These are phyloP conservation scores for Rubia balearica DNA, from an alignment of 305 asterid species.

Conservation along the genomic window DNA sequence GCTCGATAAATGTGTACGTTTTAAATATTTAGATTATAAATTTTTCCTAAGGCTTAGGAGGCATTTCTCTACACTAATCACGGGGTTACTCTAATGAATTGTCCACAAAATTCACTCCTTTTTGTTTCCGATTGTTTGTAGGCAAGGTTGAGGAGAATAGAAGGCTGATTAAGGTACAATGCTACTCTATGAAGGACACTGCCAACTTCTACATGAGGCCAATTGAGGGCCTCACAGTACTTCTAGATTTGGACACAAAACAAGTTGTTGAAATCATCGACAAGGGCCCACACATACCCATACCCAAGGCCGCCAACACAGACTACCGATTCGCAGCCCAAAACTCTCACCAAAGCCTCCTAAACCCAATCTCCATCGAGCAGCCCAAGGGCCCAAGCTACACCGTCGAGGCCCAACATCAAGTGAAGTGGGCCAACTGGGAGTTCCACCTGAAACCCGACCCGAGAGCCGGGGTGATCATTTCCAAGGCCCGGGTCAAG, in stretches of 20 bases:
- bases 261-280: slow-evolving; percentile 55
- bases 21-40: no score
- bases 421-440: slow-evolving; percentile 92
- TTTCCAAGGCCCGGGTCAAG: slow-evolving; percentile 56
- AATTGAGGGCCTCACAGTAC: slow-evolving; percentile 80
- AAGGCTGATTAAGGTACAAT: slow-evolving; percentile 70
- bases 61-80: no score
- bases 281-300: slow-evolving; percentile 59
- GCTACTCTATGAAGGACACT: slow-evolving; percentile 69
- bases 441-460: slow-evolving; percentile 94
- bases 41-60: no score
- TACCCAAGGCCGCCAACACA: slow-evolving; percentile 70
- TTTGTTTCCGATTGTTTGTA: slow-evolving; percentile 11
- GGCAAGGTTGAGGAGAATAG: slow-evolving; percentile 62
- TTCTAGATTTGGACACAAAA: slow-evolving; percentile 67
- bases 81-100: no score
- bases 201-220: slow-evolving; percentile 97
- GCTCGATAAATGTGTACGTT: no score
- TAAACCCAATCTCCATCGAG: slow-evolving; percentile 80
- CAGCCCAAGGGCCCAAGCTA: slow-evolving; percentile 91
- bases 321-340: slow-evolving; percentile 68
- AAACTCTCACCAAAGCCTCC: slow-evolving; percentile 40
- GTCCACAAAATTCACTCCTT: not conserved
- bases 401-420: slow-evolving; percentile 48
- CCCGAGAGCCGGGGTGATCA: slow-evolving; percentile 74